Conservation (phyloP, 805 yeast genomes). For the Ascoidea rubescens region DNA sequence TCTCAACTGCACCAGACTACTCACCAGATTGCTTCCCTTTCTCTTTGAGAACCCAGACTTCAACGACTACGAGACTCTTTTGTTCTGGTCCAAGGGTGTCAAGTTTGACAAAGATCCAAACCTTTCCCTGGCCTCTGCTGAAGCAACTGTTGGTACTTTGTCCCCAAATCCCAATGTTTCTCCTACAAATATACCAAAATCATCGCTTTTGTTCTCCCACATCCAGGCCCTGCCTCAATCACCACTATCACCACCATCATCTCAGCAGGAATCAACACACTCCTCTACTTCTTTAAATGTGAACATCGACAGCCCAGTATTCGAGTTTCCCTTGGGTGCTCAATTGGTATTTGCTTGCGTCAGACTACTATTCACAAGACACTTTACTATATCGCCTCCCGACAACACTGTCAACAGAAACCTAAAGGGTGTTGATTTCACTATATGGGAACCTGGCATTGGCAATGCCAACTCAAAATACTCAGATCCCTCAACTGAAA, state of each 20-base stretch:
- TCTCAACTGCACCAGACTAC: conserved; percentile 29
- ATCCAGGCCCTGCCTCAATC: background rate
- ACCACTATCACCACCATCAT: background rate
- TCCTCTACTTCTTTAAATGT: background rate
- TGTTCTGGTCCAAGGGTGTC: conserved; percentile 4
- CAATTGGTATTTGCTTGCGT: conserved; percentile 15
- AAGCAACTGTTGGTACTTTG: conserved; percentile 4
- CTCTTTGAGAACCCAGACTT: conserved; percentile 2
- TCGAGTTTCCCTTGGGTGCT: conserved; percentile 22
- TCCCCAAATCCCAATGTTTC: background rate
- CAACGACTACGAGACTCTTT: background rate
- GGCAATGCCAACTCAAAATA: conserved; percentile 24
- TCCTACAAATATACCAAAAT: background rate
- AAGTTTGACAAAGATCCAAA: background rate
- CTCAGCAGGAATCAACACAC: background rate
- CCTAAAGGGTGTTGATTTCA: conserved; percentile 20
- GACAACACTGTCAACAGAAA: background rate
- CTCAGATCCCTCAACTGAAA: conserved; percentile 16
- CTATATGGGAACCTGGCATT: conserved; percentile 75
- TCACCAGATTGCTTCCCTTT: conserved; percentile 5
- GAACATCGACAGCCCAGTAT: background rate
- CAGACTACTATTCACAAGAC: conserved; percentile 27
- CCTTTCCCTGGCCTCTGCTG: background rate
- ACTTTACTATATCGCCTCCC: conserved; percentile 33
- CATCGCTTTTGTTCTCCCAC: background rate